Conservation (phyloP, 768 basidiomycete species). For the Hericium coralloides region DNA sequence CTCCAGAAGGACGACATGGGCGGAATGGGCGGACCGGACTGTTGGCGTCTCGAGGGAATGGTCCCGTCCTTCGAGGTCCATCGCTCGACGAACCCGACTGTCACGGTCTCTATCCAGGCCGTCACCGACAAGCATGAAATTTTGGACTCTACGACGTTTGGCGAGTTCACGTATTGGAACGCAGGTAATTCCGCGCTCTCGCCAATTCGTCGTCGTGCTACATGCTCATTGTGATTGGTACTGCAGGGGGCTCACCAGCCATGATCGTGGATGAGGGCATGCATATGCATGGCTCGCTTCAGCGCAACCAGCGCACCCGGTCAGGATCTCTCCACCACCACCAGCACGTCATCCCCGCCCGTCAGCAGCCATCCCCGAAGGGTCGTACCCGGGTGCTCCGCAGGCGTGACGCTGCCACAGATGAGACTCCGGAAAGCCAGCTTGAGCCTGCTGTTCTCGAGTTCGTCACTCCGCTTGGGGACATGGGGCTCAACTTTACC, state of each 20-base stretch:
- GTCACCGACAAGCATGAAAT: conserved; percentile 43
- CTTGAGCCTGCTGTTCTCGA: conserved; percentile 50
- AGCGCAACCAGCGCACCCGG: not conserved
- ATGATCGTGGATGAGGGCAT: not conserved
- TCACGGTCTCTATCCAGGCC: conserved; percentile 54
- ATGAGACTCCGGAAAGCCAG: conserved; percentile 30
- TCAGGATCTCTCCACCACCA: not conserved
- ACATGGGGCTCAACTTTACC: conserved; percentile 50
- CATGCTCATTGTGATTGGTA: not conserved
- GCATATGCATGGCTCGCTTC: not conserved
- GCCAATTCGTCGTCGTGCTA: not conserved
- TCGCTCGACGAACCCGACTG: conserved; percentile 29
- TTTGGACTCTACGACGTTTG: conserved; percentile 61
- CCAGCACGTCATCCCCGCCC: not conserved
- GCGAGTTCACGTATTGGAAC: conserved; percentile 59
- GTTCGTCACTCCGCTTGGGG: conserved; percentile 46
- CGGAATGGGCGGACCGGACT: conserved; percentile 33
- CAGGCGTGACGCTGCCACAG: conserved; percentile 14
- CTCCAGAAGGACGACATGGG: conserved; percentile 45
- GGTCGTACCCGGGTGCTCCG: conserved; percentile 7
- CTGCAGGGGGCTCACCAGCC: not conserved
- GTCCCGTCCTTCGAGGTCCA: conserved; percentile 46
- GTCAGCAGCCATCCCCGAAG: not conserved
- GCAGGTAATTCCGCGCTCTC: conserved; percentile 24
- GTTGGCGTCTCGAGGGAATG: conserved; percentile 59